These are phyloP conservation scores for Paraglomus occultum DNA, from an alignment of 192 early-diverging fungal species.

Conservation along the genomic window DNA sequence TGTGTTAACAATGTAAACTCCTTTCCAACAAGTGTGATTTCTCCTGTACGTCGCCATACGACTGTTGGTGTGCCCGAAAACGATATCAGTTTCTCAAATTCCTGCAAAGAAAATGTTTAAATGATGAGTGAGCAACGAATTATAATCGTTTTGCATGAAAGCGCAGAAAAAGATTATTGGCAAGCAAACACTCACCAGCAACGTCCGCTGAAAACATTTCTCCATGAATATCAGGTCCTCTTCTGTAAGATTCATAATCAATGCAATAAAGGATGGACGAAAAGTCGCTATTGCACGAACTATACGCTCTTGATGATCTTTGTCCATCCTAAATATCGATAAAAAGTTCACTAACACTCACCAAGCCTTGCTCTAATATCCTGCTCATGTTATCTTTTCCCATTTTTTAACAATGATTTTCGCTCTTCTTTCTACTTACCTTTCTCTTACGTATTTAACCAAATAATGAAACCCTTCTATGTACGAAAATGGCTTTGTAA, in stretches of 20 bases:
- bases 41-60: slow-evolving; percentile 95
- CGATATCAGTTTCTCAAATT: slow-evolving; percentile 94
- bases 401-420: not conserved
- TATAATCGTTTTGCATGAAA: not conserved
- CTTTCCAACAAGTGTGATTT: slow-evolving; percentile 94
- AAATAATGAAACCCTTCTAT: slow-evolving; percentile 92
- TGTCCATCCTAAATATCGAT: slow-evolving; percentile 67
- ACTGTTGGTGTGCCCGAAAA: slow-evolving; percentile 95
- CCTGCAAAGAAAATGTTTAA: slow-evolving; percentile 44
- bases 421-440: slow-evolving; percentile 38
- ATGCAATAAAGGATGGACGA: slow-evolving; percentile 89
- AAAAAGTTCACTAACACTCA: not conserved
- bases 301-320: slow-evolving; percentile 85
- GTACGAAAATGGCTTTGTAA: slow-evolving; percentile 86
- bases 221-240: slow-evolving; percentile 97
- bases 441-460: slow-evolving; percentile 74
- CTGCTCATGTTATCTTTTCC: not conserved
- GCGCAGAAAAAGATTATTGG: not conserved
- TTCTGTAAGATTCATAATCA: slow-evolving; percentile 91
- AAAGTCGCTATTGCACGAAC: slow-evolving; percentile 86
- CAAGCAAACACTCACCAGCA: slow-evolving; percentile 56
- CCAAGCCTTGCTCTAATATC: not conserved
- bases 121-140: slow-evolving; percentile 1
- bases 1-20: slow-evolving; percentile 93
- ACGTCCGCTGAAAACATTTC: slow-evolving; percentile 91